Base-by-base conservation (phyloP, 2,329 filamentous ascomycete species). In the Fusarium pseudoanthophilum region DNA sequence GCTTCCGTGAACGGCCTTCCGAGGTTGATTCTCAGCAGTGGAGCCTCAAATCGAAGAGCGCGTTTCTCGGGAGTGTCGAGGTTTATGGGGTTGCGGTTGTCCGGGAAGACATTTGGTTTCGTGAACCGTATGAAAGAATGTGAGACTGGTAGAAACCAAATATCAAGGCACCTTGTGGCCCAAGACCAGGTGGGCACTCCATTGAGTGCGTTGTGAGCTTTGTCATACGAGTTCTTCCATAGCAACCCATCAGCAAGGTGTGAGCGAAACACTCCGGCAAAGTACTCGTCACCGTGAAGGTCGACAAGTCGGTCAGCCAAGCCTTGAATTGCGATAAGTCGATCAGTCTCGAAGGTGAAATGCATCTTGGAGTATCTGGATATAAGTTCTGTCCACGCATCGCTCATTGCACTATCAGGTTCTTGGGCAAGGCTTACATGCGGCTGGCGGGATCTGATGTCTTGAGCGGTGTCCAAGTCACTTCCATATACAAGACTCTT, bases 141-240 rank as follows among this genome's bases (percentile, higher is more conserved):
- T 20, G 55, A 42, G 11, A 42, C 34, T 30, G 36, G 9, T 11
- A 34, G n/a, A 15, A 64, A 60, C 53, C 36, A 60, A 1, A 51
- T 42, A 15, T 40, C n/a, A 9, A 40, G 24, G 4, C 36, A 49
- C 3, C 55, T 55, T 1, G 63, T 63, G 24, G 63, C 63, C 57
- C 63, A 69, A 4, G 63, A 67, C 63, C 63, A 69, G n/a, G 51
- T 67, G 2, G 67, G 67, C 16, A 52, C 60, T 18, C 30, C 24
- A 11, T 1, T 2, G 1, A 48, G 26, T 16, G 52, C 52, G 2
- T n/a, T 24, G 6, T 58, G 34, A 24, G 52, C 34, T 10, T 48
- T 48, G 20, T 18, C 20, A 9, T 51, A 37, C 4, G 24, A 37
- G 4, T 56, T 51, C 2, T 57, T 53, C 65, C 60, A 71, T 18